Percentiles rank a stretch among this genome's conserved stretches.
Evolutionary conservation across 768 basidiomycete genomes (phyloP).

Genomic region (Tylopilus intermedius): DNA sequence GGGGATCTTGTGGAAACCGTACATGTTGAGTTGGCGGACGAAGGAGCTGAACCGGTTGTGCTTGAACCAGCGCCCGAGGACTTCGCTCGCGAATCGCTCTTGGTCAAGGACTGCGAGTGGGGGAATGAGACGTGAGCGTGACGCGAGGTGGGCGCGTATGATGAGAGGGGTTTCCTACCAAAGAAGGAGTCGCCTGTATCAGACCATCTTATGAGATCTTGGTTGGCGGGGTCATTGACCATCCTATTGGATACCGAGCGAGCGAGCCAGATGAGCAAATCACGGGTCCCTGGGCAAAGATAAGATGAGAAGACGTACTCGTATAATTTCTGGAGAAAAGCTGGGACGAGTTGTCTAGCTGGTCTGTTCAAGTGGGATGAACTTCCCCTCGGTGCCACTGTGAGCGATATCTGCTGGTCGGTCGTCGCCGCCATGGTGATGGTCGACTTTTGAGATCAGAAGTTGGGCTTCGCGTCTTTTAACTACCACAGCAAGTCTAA

Average conservation of each 20-base stretch:
- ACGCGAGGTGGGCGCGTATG: not conserved
- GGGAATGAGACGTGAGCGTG: not conserved
- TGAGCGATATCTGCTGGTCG: conserved; percentile 56
- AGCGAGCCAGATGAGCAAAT: conserved; percentile 8
- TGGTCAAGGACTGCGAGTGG: conserved; percentile 72
- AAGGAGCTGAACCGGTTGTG: conserved; percentile 96
- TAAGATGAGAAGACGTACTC: conserved; percentile 49
- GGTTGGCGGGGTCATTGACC: conserved; percentile 81
- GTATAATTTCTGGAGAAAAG: conserved; percentile 90
- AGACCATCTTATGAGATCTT: conserved; percentile 87
- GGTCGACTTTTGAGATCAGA: conserved; percentile 3
- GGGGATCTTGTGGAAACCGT: conserved; percentile 94
- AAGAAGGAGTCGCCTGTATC: conserved; percentile 89
- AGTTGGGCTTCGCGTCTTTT: not conserved
- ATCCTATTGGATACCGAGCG: conserved; percentile 50
- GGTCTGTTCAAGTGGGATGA: conserved; percentile 41
- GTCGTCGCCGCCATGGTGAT: conserved; percentile 38
- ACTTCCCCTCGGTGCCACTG: conserved; percentile 39
- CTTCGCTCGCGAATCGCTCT: conserved; percentile 83
- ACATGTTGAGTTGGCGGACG: conserved; percentile 94
- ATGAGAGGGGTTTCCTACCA: conserved; percentile 42
- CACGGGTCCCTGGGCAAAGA: conserved; percentile 7
- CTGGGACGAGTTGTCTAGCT: conserved; percentile 58
- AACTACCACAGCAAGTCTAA: conserved; percentile 20
- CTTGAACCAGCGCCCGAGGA: conserved; percentile 94